phyloP scores from a whole-genome alignment of 1,284 basidiomycete species.

The Porodaedalea pini region DNA sequence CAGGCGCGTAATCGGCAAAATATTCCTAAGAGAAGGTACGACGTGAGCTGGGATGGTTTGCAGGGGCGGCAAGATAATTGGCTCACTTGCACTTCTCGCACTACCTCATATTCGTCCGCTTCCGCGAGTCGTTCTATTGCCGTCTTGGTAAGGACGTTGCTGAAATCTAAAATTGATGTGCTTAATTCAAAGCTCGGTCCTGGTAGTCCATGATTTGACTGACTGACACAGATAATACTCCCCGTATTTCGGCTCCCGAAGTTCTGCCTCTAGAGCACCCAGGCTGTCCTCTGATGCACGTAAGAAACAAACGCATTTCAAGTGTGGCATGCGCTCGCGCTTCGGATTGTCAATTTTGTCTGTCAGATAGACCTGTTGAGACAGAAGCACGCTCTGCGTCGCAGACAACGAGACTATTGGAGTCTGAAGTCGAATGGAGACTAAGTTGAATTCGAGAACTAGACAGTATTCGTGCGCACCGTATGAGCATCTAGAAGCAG shows the following conservation, averaged over 20 bases:
- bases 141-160: slow-evolving; percentile 86
- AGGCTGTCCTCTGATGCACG: slow-evolving; percentile 80
- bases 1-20: slow-evolving; percentile 91
- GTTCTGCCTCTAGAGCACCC: slow-evolving; percentile 78
- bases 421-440: slow-evolving; percentile 54
- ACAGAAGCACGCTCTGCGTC: slow-evolving; percentile 91
- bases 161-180: slow-evolving; percentile 68
- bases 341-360: slow-evolving; percentile 93
- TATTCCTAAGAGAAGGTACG: slow-evolving; percentile 64
- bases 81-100: slow-evolving; percentile 89
- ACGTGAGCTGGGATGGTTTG: slow-evolving; percentile 23
- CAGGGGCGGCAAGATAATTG: slow-evolving; percentile 24
- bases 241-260: slow-evolving; percentile 89
- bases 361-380: slow-evolving; percentile 96
- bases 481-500: slow-evolving; percentile 93
- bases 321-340: slow-evolving; percentile 88
- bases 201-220: slow-evolving; percentile 47
- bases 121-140: slow-evolving; percentile 93
- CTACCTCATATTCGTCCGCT: slow-evolving; percentile 94
- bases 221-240: slow-evolving; percentile 97
- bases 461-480: slow-evolving; percentile 42
- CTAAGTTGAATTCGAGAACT: slow-evolving; percentile 3
- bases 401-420: slow-evolving; percentile 94
- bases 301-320: slow-evolving; percentile 95
- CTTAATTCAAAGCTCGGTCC: slow-evolving; percentile 19